Evolutionary conservation across 2,329 filamentous ascomycete species (phyloP), one percentile per base, ranked within the genome.

Genomic region (Zelopaecilomyces penicillatus): DNA sequence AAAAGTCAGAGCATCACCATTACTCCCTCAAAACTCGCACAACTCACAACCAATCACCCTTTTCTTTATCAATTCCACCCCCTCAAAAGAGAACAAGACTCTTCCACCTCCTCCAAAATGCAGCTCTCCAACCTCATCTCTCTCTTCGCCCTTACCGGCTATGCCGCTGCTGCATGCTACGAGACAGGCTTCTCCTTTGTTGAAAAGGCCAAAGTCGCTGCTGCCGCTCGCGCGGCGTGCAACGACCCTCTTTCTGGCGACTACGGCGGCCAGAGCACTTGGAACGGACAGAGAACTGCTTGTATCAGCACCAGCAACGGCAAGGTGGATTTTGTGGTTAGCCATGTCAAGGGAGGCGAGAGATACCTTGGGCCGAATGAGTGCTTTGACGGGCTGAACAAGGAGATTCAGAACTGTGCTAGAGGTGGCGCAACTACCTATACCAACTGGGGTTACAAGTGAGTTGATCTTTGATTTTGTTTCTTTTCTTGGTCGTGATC

Each of bases 401-500:
- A 41, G 9, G 37, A 45, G 38, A 36, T 45, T 28, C 19, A 27
- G 6, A 34, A 37, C 27, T 45, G 43, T 30, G 12, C 5, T 12
- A 41, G 31, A 34, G 43, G 43, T 4, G 43, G 43, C 4, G 37
- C 41, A 6, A 45, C 38, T 10, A 45, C 43, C 28, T 45, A 45
- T 9, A 33, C 38, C 4, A 45, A 41, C 31, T 45, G 43, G 43
- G 26, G 35, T 9, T 45, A 45, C 32, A 33, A 39, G 43, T 41
- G 5, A 41, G 43, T 45, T 34, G 8, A 2, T 34, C 12, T 34
- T 34, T 34, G 32, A n/a, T n/a, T 9, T 34, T 34, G 32, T 12
- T 34, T 12, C 32, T 34, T 19, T 19, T 19, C n/a, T n/a, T n/a
- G n/a, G n/a, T 19, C 19, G 3, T 19, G 19, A 3, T 19, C 19